These are phyloP conservation scores for Scheffersomyces amazonensis DNA, from an alignment of 805 yeast genomes.

Conservation along the genomic window DNA sequence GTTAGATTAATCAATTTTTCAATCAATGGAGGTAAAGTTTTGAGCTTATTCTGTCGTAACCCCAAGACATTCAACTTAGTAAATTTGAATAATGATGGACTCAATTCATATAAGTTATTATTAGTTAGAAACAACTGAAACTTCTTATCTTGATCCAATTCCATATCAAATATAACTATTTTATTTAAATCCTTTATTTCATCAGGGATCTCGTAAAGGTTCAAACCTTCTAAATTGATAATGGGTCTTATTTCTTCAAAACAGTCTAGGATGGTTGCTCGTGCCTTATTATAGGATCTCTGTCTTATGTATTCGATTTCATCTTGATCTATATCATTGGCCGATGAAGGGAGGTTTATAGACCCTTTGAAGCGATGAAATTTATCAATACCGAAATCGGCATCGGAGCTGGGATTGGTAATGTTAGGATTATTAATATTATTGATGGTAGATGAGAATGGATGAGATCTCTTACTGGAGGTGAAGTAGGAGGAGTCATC, in stretches of 20 bases:
- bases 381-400: constrained; percentile 51
- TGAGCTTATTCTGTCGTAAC: constrained; percentile 48
- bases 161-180: constrained; percentile 40
- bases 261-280: constrained; percentile 39
- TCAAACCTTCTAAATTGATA: constrained; percentile 48
- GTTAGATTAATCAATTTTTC: constrained; percentile 38
- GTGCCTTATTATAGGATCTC: constrained; percentile 22
- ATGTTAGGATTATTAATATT: background rate
- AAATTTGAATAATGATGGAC: constrained; percentile 50
- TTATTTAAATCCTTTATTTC: constrained; percentile 57
- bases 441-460: background rate
- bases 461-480: background rate
- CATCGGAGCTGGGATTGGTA: constrained; percentile 25
- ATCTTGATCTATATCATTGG: constrained; percentile 14
- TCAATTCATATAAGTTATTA: constrained; percentile 46
- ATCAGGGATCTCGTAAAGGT: constrained; percentile 50
- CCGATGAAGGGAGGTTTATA: constrained; percentile 26
- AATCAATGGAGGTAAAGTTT: constrained; percentile 47
- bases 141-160: constrained; percentile 10
- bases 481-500: background rate
- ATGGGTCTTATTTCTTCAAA: constrained; percentile 47
- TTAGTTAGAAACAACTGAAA: constrained; percentile 52
- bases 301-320: constrained; percentile 12
- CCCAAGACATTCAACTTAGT: constrained; percentile 50
- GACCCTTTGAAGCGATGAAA: constrained; percentile 39